Base-by-base conservation (phyloP, 2,329 filamentous ascomycete genomes). In the Daldinia eschscholtzii region DNA sequence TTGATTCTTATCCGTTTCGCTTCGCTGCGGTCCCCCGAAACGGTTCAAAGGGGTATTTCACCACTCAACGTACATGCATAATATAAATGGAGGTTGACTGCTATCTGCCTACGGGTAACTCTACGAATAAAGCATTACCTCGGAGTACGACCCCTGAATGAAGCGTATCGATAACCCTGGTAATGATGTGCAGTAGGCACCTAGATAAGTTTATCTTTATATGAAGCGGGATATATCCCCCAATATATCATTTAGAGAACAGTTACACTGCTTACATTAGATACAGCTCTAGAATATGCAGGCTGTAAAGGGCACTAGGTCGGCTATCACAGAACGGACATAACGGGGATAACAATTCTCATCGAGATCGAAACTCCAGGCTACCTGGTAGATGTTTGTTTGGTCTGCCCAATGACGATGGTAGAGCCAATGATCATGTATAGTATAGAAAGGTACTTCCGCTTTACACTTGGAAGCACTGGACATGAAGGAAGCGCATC, bases 401-500 rank as follows among this genome's bases (percentile, higher is more conserved):
- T 23, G 20, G 20, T 23, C 20, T 23, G 20, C 20, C 20, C 20
- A 23, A 23, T 23, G 20, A 23, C 2, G 20, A 23, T 23, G 20
- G 20, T 2, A 2, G 20, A 23, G 20, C 20, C 2, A 23, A 23
- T 23, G 20, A 23, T 23, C 2, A 23, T 23, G 20, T 23, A 23
- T 23, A 23, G 2, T 23, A 23, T 2, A 23, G 20, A 23, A 23
- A 23, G 20, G 2, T 23, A 2, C 20, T 23, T 23, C 1, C 20
- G 20, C 20, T 15, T 23, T 28, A 26, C 3, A 48, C n/a, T 30
- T 44, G 26, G 52, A 35, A 46, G 33, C 6, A n/a, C 13, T 52
- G 35, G 39, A 41, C 35, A 58, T 58, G 48, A 46, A 28, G 48
- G 60, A 68, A 53, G 57, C 68, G 65, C 52, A 50, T 65, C 68